Percentiles rank a stretch among this genome's conserved stretches.
phyloP scores from a whole-genome alignment of 495 filamentous ascomycete genomes.

The Pyrenula aspistea region DNA sequence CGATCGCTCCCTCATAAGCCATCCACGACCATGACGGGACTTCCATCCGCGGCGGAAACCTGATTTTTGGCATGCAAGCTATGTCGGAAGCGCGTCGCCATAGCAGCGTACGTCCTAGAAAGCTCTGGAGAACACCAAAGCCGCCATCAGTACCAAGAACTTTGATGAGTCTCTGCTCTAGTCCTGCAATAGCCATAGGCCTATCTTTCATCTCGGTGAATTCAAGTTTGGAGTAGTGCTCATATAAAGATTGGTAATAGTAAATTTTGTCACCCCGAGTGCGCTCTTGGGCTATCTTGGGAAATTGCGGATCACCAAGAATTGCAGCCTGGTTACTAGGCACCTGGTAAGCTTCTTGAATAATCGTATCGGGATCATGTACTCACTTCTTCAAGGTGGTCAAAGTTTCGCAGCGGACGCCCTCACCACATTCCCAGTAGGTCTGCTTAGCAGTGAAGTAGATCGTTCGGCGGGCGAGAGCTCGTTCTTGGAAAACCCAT shows the following conservation, averaged over 20 bases:
- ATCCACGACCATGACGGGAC: conserved; percentile 19
- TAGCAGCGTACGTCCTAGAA: conserved; percentile 1
- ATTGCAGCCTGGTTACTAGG: conserved; percentile 16
- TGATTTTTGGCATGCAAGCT: background rate
- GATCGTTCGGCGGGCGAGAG: conserved; percentile 25
- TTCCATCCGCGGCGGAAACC: conserved; percentile 1
- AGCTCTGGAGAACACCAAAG: background rate
- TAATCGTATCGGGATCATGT: background rate
- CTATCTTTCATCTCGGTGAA: background rate
- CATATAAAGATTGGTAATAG: background rate
- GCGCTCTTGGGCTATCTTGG: conserved; percentile 3
- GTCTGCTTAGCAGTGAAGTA: conserved; percentile 24
- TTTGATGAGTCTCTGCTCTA: background rate
- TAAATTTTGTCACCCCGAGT: conserved; percentile 1
- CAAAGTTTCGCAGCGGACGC: conserved; percentile 22
- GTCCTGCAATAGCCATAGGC: background rate
- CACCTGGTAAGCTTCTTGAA: background rate
- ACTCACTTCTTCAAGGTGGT: conserved; percentile 17
- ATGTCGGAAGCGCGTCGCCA: conserved; percentile 15
- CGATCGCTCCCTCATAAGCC: conserved; percentile 14
- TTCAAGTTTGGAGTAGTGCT: background rate
- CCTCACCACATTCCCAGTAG: conserved; percentile 30
- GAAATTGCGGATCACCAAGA: conserved; percentile 24
- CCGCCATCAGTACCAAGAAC: background rate
- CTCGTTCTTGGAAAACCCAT: conserved; percentile 31